Percentiles rank a stretch among this genome's conserved stretches.
Evolutionary conservation across 1,139 yeast genomes (phyloP).

Genomic region (Suhomyces guaymorum): DNA sequence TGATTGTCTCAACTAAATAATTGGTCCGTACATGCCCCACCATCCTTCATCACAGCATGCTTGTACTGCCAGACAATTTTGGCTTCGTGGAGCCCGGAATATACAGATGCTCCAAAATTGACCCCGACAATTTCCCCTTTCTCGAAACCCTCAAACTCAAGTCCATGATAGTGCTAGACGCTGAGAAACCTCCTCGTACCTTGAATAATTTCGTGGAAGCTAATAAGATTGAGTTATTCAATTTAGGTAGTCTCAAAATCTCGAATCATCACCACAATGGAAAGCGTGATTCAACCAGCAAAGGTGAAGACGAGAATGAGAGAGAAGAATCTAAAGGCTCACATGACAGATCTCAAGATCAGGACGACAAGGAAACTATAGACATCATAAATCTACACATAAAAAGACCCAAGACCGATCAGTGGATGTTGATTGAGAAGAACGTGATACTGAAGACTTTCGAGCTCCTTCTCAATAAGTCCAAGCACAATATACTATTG

Average conservation of each 20-base stretch:
- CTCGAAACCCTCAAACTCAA: conserved; percentile 61
- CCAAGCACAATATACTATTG: conserved; percentile 67
- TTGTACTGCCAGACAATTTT: conserved; percentile 78
- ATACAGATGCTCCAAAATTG: conserved; percentile 57
- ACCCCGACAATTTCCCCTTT: conserved; percentile 62
- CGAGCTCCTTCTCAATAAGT: conserved; percentile 59
- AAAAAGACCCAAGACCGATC: conserved; percentile 44
- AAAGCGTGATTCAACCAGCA: conserved; percentile 11
- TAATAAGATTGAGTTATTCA: conserved; percentile 45
- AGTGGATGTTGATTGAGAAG: conserved; percentile 72
- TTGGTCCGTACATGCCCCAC: neutral
- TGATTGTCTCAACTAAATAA: too few species aligned
- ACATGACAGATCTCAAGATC: conserved; percentile 7
- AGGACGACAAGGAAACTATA: conserved; percentile 13
- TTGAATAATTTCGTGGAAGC: conserved; percentile 48
- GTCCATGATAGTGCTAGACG: conserved; percentile 63
- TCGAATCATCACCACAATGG: conserved; percentile 40
- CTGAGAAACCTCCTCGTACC: conserved; percentile 67
- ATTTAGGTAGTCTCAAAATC: conserved; percentile 47
- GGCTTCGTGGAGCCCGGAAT: conserved; percentile 76
- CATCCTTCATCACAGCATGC: conserved; percentile 38
- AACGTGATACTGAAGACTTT: conserved; percentile 57
- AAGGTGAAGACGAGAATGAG: conserved; percentile 20
- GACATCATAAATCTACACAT: conserved; percentile 20
- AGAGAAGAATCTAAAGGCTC: conserved; percentile 11